Percentiles rank a stretch among this genome's conserved stretches.
Conservation (phyloP, 768 basidiomycete species). For the Suillus brevipes region DNA sequence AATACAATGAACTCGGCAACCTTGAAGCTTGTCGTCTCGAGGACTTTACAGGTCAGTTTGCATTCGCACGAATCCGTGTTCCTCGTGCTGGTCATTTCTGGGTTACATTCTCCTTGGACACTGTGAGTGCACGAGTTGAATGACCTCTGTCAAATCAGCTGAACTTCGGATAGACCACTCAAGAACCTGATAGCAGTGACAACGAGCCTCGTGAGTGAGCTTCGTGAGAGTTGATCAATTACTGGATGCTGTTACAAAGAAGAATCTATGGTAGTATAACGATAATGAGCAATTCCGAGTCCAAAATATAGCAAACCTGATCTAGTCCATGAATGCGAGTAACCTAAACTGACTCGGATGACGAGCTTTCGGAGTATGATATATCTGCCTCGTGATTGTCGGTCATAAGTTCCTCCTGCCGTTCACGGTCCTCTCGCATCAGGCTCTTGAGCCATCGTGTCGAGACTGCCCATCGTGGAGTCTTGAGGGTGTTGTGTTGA, state of each 20-base stretch:
- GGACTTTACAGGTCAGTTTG: conserved; percentile 1
- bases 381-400: not conserved
- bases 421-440: not conserved
- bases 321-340: not conserved
- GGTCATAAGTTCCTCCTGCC: not conserved
- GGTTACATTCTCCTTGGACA: conserved; percentile 1
- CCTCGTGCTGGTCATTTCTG: not conserved
- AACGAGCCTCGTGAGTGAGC: not conserved
- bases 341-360: not conserved
- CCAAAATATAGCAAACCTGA: no score
- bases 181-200: not conserved
- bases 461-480: no score
- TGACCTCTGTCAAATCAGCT: not conserved
- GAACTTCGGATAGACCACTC: not conserved
- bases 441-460: no score
- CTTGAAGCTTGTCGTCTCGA: not conserved
- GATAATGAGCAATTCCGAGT: no score
- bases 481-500: no score
- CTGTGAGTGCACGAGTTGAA: not conserved
- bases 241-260: no score
- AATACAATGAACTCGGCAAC: not conserved
- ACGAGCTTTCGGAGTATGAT: not conserved
- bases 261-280: no score
- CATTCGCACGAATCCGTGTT: not conserved
- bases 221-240: no score